Base-by-base conservation (phyloP, 805 yeast genomes). In the Ogataea sp. region DNA sequence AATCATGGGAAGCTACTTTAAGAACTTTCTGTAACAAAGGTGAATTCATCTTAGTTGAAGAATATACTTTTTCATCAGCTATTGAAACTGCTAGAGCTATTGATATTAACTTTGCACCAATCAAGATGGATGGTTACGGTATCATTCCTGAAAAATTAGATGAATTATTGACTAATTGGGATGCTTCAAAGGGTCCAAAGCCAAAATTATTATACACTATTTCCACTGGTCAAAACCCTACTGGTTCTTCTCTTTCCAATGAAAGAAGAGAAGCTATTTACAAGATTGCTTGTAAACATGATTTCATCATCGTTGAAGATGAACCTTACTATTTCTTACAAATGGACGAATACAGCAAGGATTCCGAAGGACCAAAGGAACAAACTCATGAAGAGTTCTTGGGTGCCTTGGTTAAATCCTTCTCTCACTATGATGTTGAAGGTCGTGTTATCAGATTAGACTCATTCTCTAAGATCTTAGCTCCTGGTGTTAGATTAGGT, bases 271-370 rank as follows among this genome's bases (percentile, higher is more conserved):
- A 64, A 45, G 75, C 71, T 41, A 73, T 93, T 49, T 89, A 88
- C 64, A 71, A 74, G 44, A 57, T 90, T 45, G 90, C 95, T 27
- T 80, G 76, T 56, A 80, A 86, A 66, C 83, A 88, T 61, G 96
- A 93, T 64, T 71, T 90, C 57, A 53, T 90, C 40, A 80, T 90
- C 49, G 61, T 90, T 38, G 98, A 90, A 67, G 98, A 90, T 61
- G 98, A 93, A 65, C 98, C 98, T 40, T 90, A 90, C 77, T 90
- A 86, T 70, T 90, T 87, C 70, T 69, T 90, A 59, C 98, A 90
- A 66, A 87, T 90, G 95, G 90, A 83, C 43, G 58, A 72, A 36
- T 93, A 86, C 68, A 66, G 75, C 20, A 49, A 55, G 20, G 77
- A 74, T 42, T 43, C 52, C 10, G 44, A 65, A 14, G 49, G 44